Evolutionary conservation across 208 protist genomes (phyloP).

Genomic region (Leishmania aethiopica): DNA sequence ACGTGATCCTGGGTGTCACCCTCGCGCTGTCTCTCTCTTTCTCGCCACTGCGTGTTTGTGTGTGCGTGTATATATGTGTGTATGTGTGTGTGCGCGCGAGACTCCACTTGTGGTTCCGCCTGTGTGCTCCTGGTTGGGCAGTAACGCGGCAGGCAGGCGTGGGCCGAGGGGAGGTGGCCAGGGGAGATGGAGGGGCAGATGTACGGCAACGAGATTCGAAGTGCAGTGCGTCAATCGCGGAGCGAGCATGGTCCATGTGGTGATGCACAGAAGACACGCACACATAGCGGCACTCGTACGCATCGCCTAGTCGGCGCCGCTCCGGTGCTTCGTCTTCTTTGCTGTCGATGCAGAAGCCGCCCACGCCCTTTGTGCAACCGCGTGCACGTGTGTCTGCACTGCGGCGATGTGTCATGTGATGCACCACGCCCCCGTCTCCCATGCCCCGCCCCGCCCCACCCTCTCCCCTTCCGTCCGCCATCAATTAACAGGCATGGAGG

Average conservation of each 20-base stretch:
- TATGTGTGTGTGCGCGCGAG: background rate
- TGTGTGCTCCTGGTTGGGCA: background rate
- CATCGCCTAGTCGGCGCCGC: background rate
- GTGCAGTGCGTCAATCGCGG: background rate
- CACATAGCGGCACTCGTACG: background rate
- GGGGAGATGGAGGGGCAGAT: background rate
- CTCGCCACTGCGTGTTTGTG: background rate
- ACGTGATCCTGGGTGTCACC: background rate
- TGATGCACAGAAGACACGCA: background rate
- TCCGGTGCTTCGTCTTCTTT: background rate
- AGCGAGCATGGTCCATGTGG: background rate
- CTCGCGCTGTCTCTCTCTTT: background rate
- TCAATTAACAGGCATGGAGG: background rate
- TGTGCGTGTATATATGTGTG: background rate
- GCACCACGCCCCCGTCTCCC: background rate
- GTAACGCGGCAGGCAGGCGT: background rate
- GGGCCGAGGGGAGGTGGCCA: too few relatives aligned
- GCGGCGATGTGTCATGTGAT: background rate
- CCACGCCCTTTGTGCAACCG: background rate
- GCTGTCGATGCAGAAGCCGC: background rate
- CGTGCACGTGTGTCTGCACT: background rate
- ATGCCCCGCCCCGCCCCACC: background rate
- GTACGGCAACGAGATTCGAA: background rate
- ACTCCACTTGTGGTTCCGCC: background rate
- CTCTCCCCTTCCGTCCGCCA: background rate